These are phyloP conservation scores for Aspergillus indologenus DNA, from an alignment of 495 filamentous ascomycete genomes.

Conservation along the genomic window DNA sequence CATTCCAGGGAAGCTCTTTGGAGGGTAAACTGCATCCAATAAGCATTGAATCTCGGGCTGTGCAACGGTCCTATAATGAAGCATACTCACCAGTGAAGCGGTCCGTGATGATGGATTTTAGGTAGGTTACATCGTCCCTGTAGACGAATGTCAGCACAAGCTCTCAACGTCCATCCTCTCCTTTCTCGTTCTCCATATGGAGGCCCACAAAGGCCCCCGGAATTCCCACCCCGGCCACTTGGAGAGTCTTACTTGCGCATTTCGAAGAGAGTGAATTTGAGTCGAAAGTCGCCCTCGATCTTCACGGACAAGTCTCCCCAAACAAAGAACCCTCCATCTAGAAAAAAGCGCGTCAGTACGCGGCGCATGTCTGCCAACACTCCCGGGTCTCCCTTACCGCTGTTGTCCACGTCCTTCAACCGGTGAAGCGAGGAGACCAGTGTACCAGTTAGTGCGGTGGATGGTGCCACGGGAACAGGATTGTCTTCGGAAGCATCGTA, in stretches of 20 bases:
- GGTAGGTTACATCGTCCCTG: conserved; percentile 55
- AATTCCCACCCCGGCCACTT: background rate
- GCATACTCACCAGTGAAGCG: conserved; percentile 62
- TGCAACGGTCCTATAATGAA: background rate
- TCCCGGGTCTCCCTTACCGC: conserved; percentile 44
- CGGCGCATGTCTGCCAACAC: background rate
- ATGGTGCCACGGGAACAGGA: conserved; percentile 49
- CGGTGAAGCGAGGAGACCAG: conserved; percentile 90
- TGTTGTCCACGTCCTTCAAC: conserved; percentile 87
- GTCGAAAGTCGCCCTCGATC: conserved; percentile 70
- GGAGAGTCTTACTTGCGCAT: conserved; percentile 60
- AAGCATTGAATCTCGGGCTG: conserved; percentile 10
- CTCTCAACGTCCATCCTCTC: background rate
- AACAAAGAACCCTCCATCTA: conserved; percentile 95
- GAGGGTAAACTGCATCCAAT: conserved; percentile 56
- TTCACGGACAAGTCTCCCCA: conserved; percentile 90
- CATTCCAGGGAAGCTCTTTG: conserved; percentile 84
- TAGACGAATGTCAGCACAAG: background rate
- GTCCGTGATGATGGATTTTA: conserved; percentile 70
- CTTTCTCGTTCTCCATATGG: background rate
- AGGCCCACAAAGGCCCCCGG: background rate
- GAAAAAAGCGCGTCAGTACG: conserved; percentile 14
- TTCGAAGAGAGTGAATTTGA: conserved; percentile 87
- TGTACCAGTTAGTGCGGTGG: conserved; percentile 68
- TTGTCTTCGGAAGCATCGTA: conserved; percentile 61